Evolutionary conservation across 345 rosid species (phyloP).

Genomic region (Tarenaya hassleriana): DNA sequence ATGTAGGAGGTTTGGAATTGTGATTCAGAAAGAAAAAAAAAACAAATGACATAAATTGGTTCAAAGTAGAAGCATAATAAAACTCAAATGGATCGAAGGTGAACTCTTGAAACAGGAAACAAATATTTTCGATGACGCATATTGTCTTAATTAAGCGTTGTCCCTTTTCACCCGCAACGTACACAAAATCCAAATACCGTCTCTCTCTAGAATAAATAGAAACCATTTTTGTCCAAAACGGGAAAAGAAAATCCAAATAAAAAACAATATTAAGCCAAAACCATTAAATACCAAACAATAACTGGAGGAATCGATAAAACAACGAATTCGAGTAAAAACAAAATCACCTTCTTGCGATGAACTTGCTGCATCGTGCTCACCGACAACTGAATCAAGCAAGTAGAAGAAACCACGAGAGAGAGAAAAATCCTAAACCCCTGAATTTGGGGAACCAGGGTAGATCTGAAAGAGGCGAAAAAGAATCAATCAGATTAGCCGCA

Average conservation of each 20-base stretch:
- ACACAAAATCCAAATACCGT: not conserved
- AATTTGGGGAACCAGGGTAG: not conserved
- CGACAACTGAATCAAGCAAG: not conserved
- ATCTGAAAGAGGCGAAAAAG: slow-evolving; percentile 9
- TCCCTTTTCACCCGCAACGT: slow-evolving; percentile 16
- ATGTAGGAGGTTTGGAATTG: slow-evolving; percentile 1
- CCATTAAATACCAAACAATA: not conserved
- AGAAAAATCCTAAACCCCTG: slow-evolving; percentile 2
- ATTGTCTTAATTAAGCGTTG: slow-evolving; percentile 21
- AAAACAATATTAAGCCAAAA: slow-evolving; percentile 17
- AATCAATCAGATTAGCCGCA: slow-evolving; percentile 49
- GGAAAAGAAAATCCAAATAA: slow-evolving; percentile 7
- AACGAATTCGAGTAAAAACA: not conserved
- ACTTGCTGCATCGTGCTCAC: slow-evolving; percentile 57
- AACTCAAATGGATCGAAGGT: not conserved
- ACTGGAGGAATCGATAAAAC: not conserved
- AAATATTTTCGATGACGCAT: not conserved
- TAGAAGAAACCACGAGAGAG: not conserved
- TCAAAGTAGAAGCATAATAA: not conserved
- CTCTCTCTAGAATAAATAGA: slow-evolving; percentile 4
- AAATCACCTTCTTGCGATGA: slow-evolving; percentile 69
- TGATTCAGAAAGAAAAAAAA: no score
- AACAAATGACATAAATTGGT: not conserved
- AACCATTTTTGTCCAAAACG: slow-evolving; percentile 13
- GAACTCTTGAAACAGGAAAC: slow-evolving; percentile 2